Conservation (phyloP, 2,329 filamentous ascomycete species). For the Pyrenophora graminea region DNA sequence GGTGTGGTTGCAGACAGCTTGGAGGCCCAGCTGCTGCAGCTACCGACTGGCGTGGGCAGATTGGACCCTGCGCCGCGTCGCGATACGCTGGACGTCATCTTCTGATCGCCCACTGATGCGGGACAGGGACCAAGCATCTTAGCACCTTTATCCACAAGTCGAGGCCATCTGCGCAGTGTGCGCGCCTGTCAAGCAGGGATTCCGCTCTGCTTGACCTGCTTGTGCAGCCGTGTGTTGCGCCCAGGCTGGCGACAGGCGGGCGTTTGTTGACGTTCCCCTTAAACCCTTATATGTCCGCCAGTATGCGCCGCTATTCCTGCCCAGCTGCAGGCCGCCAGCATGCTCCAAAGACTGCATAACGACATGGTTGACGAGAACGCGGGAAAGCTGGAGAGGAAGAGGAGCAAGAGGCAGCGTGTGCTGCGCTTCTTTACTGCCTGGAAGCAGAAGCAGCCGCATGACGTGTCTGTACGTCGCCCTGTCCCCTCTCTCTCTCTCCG, state of each 20-base stretch:
- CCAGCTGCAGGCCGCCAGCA: slow-evolving; percentile 24
- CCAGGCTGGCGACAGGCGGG: slow-evolving; percentile 13
- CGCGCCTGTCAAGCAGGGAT: slow-evolving; percentile 24
- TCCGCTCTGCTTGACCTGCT: slow-evolving; percentile 38
- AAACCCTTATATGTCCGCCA: slow-evolving; percentile 21
- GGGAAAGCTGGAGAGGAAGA: slow-evolving; percentile 30
- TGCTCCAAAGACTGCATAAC: slow-evolving; percentile 36
- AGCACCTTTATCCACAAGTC: slow-evolving; percentile 21
- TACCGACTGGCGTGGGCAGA: slow-evolving; percentile 24
- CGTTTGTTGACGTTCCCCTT: slow-evolving; percentile 30
- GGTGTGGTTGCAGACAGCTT: background rate
- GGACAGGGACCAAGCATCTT: slow-evolving; percentile 28
- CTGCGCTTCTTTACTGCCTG: slow-evolving; percentile 38
- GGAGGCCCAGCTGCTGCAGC: slow-evolving; percentile 17
- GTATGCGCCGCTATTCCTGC: slow-evolving; percentile 26
- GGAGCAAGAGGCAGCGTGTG: slow-evolving; percentile 38
- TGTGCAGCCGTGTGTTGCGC: slow-evolving; percentile 16
- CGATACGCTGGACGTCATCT: slow-evolving; percentile 31
- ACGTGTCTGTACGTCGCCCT: slow-evolving; percentile 25
- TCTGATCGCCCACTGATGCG: slow-evolving; percentile 30
- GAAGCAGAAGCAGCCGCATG: slow-evolving; percentile 28
- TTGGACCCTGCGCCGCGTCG: slow-evolving; percentile 17
- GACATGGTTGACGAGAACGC: slow-evolving; percentile 25
- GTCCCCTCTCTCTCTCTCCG: background rate
- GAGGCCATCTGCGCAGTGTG: slow-evolving; percentile 4